Percentiles rank a stretch among this genome's conserved stretches.
These are phyloP conservation scores for Zychaea mexicana DNA, from an alignment of 371 early-diverging fungal genomes.

Conservation along the genomic window DNA sequence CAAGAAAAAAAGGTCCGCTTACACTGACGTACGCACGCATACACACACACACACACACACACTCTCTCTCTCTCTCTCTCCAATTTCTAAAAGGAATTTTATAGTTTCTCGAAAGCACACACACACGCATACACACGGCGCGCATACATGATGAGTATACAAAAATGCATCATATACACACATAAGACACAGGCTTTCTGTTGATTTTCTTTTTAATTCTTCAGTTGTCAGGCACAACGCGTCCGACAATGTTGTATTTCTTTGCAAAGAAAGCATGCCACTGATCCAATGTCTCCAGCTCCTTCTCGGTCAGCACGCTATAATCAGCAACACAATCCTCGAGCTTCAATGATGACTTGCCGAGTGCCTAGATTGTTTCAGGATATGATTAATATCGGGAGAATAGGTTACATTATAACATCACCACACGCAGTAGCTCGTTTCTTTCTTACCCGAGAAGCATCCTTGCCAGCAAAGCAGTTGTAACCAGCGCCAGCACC, in stretches of 20 bases:
- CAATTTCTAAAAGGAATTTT: too few relatives aligned
- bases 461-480: constrained; percentile 83
- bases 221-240: constrained; percentile 47
- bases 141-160: too few relatives aligned
- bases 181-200: too few relatives aligned
- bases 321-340: constrained; percentile 77
- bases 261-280: constrained; percentile 79
- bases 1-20: neutral
- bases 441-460: constrained; percentile 57
- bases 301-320: constrained; percentile 65
- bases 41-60: too few relatives aligned
- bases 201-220: neutral
- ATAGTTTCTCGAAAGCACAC: neutral
- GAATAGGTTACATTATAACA: neutral
- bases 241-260: constrained; percentile 77
- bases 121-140: too few relatives aligned
- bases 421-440: too few relatives aligned
- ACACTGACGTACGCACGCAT: neutral
- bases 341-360: constrained; percentile 71
- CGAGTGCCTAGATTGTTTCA: constrained; percentile 86
- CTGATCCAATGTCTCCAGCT: constrained; percentile 73
- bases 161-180: too few relatives aligned
- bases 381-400: neutral
- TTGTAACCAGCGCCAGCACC: constrained; percentile 70
- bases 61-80: too few relatives aligned